Evolutionary conservation across 2,329 filamentous ascomycete genomes (phyloP), one percentile per base, ranked within the genome.

Genomic region (Pestalotiopsis sp.): DNA sequence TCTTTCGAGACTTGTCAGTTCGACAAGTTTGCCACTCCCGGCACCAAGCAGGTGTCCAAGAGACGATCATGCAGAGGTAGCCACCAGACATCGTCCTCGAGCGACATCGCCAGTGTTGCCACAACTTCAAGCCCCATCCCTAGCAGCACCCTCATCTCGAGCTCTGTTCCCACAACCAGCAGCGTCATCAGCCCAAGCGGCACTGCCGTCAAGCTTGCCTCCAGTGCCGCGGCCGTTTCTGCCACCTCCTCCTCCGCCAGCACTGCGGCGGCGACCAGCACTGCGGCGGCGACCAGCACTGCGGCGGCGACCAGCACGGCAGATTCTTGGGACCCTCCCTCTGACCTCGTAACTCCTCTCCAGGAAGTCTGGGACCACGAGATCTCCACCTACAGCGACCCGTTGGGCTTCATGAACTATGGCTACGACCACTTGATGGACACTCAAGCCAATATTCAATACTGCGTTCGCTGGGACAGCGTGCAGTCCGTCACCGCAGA

Each of bases 371-470:
- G 65, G 65, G 38, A 52, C 13, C 65, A 67, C 25, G 58, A 62
- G 41, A 67, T 67, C 31, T 59, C 59, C n/a, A 67, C 65, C 27
- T 67, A 67, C 41, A 27, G 57, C 36, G 58, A 36, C 17, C 65
- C 65, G 9, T 58, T 63, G 11, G n/a, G 9, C 23, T 67, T 67
- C 41, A 36, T 23, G 58, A 67, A 67, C 39, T 67, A 52, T 13
- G 65, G 57, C 17, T 67, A 67, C 25, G 65, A 67, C 23, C 65
- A 67, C 65, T 52, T 67, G 65, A 67, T 67, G 36, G 65, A 67
- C 41, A 67, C 65, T 11, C 14, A 52, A 36, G 57, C 65, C 38
- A 67, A 63, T 23, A 64, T 67, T 23, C 58, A 64, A 36, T 67
- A 67, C 39, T 67, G 65, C 25, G 65, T 67, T n/a, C 58, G 65